Conservation (phyloP, 2,329 filamentous ascomycete species). For the Rosellinia necatrix region DNA sequence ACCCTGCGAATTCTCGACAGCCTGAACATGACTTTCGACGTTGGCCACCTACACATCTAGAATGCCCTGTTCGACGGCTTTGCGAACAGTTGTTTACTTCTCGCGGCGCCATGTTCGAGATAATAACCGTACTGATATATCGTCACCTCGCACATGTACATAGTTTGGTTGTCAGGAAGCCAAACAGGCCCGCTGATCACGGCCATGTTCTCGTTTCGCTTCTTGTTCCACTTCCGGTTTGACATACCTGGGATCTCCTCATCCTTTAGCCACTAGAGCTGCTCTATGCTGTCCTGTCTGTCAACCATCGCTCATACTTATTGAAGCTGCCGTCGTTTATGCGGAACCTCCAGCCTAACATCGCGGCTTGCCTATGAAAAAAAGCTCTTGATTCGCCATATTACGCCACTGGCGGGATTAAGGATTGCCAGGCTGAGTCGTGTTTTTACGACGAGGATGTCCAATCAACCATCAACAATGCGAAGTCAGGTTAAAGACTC, state of each 20-base stretch:
- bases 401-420: slow-evolving; percentile 22
- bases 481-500: slow-evolving; percentile 32
- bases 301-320: slow-evolving; percentile 32
- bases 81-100: no score
- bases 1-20: slow-evolving; percentile 20
- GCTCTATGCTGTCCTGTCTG: no score
- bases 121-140: slow-evolving; percentile 28
- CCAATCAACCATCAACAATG: slow-evolving; percentile 22
- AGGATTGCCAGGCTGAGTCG: slow-evolving; percentile 30
- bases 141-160: slow-evolving; percentile 18
- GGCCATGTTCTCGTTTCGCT: slow-evolving; percentile 20
- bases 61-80: slow-evolving; percentile 23
- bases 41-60: slow-evolving; percentile 24
- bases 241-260: no score
- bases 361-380: slow-evolving; percentile 9
- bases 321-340: slow-evolving; percentile 37
- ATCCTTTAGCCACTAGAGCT: no score
- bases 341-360: slow-evolving; percentile 29
- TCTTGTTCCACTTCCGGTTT: no score
- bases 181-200: slow-evolving; percentile 36
- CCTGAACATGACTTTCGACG: slow-evolving; percentile 22
- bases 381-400: slow-evolving; percentile 28
- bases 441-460: slow-evolving; percentile 32
- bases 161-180: slow-evolving; percentile 30
- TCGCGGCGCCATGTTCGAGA: slow-evolving; percentile 13